Base-by-base conservation (phyloP, 2,329 filamentous ascomycete species). In the Phyllosticta citrichinensis region DNA sequence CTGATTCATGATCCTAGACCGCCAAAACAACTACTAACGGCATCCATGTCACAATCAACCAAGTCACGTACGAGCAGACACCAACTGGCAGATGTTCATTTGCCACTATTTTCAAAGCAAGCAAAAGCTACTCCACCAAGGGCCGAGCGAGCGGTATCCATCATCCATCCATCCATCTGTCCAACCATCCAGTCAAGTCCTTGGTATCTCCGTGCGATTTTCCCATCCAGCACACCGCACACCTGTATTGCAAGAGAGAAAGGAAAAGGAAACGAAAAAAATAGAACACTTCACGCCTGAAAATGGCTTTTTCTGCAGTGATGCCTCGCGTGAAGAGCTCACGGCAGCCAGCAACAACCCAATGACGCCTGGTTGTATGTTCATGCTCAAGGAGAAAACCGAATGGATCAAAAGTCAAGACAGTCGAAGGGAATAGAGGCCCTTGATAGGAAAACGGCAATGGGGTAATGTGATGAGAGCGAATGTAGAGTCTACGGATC, bases 401-500 rank as follows among this genome's bases (percentile, higher is more conserved):
- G 40, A n/a, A 47, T 47, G 40, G 14, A n/a, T 17, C 14, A 47
- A 47, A n/a, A 17, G 14, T n/a, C 14, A 24, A 60, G 55, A 51
- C n/a, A 40, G 19, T 33, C 24, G 40, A 33, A 33, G 19, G 17
- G 51, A 22, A 56, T 24, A 24, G 11, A 51, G 53, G 20, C n/a
- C n/a, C 30, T 52, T n/a, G 35, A 47, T 56, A n/a, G 8, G 40
- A 19, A 47, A 47, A n/a, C 5, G 40, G 40, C 40, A n/a, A 47
- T 47, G 40, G 40, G 40, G 40, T 14, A n/a, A 5, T 47, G 3
- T 11, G 35, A 20, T 52, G 35, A 35, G 25, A 60, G 40, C 53
- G 58, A 60, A 60, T 60, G 58, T 60, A 60, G 58, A 56, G 40
- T 52, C 58, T 60, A 60, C 58, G 53, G 22, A 52, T 2, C 3